These are phyloP conservation scores for Chaetomiaceae sp. DNA, from an alignment of 2,329 filamentous ascomycete species.

Conservation along the genomic window DNA sequence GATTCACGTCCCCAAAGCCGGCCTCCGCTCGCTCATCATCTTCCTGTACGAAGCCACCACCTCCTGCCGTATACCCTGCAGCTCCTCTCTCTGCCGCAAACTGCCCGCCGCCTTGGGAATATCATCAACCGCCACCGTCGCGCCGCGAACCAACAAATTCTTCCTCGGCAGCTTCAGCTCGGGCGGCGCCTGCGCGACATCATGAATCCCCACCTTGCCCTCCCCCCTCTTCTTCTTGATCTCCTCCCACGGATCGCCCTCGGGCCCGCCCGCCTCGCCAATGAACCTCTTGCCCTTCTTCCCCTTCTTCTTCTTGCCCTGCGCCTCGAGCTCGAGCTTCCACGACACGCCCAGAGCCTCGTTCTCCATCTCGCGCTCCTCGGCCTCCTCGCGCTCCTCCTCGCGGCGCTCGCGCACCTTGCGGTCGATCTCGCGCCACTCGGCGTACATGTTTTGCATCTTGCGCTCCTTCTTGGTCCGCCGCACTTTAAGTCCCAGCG, in stretches of 20 bases:
- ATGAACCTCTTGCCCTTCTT: slow-evolving; percentile 36
- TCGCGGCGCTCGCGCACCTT: slow-evolving; percentile 60
- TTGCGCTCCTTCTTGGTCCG: slow-evolving; percentile 80
- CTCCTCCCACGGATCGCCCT: slow-evolving; percentile 70
- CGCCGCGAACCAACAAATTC: slow-evolving; percentile 61
- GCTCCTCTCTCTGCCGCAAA: slow-evolving; percentile 66
- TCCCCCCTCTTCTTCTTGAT: slow-evolving; percentile 64
- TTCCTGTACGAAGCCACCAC: slow-evolving; percentile 72
- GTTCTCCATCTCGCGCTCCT: slow-evolving; percentile 56
- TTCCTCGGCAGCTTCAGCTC: slow-evolving; percentile 60
- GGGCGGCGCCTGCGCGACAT: slow-evolving; percentile 71
- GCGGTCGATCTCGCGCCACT: slow-evolving; percentile 66
- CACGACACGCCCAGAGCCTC: slow-evolving; percentile 47
- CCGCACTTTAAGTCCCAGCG: slow-evolving; percentile 60
- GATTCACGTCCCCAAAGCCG: slow-evolving; percentile 9
- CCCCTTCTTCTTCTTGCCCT: slow-evolving; percentile 44
- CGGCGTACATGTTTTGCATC: slow-evolving; percentile 74
- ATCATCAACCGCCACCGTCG: slow-evolving; percentile 62
- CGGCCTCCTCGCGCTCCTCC: slow-evolving; percentile 61
- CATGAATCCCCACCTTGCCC: slow-evolving; percentile 46
- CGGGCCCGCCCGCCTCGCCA: slow-evolving; percentile 44
- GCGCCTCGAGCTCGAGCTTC: slow-evolving; percentile 41
- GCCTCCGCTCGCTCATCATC: slow-evolving; percentile 57
- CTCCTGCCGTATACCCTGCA: slow-evolving; percentile 62
- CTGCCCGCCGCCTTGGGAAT: slow-evolving; percentile 67